Evolutionary conservation across 1,284 basidiomycete species (phyloP).

Genomic region (Apiotrichum akiyoshidainum): DNA sequence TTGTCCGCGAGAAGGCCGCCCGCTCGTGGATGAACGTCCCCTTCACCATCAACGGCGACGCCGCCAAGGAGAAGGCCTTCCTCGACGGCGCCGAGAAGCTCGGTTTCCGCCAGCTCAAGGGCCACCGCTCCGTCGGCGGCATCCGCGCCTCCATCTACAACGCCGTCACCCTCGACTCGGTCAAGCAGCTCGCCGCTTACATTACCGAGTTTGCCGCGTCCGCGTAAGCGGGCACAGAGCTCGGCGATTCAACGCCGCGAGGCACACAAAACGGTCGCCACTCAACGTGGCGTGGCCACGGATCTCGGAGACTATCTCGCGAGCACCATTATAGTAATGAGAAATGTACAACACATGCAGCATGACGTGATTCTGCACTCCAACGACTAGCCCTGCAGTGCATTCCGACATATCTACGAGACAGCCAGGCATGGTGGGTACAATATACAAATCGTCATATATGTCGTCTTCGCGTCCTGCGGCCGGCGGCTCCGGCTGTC

Average conservation of each 20-base stretch:
- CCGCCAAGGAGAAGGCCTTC: slow-evolving; percentile 66
- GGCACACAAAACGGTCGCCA: not conserved
- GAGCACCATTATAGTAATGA: too few species aligned
- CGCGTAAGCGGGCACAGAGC: not conserved
- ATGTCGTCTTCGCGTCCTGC: too few species aligned
- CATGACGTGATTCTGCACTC: too few species aligned
- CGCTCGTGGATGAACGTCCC: slow-evolving; percentile 92
- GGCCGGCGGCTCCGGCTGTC: too few species aligned
- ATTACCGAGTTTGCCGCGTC: slow-evolving; percentile 40
- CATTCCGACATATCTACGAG: too few species aligned
- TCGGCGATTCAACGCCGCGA: not conserved
- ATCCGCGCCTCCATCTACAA: slow-evolving; percentile 94
- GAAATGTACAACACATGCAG: too few species aligned
- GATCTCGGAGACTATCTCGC: too few species aligned
- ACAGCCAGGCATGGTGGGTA: too few species aligned
- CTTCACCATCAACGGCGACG: slow-evolving; percentile 68
- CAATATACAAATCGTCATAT: too few species aligned
- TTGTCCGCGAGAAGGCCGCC: slow-evolving; percentile 64
- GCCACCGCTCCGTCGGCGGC: slow-evolving; percentile 66
- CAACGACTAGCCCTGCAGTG: too few species aligned
- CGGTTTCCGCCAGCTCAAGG: slow-evolving; percentile 82
- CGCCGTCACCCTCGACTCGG: slow-evolving; percentile 78
- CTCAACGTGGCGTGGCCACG: not conserved
- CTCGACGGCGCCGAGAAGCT: slow-evolving; percentile 70
- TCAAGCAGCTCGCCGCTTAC: slow-evolving; percentile 53